Evolutionary conservation across 2,329 filamentous ascomycete species (phyloP).

Genomic region (Metarhizium album): DNA sequence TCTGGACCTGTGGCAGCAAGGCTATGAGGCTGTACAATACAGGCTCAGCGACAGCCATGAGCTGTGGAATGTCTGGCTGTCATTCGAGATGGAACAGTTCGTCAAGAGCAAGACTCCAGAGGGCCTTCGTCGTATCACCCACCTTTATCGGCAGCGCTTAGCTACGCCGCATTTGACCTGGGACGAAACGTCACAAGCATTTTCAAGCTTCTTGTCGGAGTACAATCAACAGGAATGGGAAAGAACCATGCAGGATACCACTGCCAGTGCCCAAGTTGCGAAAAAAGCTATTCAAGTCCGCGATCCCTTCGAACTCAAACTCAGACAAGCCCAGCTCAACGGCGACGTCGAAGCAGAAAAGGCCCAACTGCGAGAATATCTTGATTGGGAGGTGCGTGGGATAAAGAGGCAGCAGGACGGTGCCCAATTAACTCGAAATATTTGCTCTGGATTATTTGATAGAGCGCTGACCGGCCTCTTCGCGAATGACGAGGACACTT

Average conservation of each 20-base stretch:
- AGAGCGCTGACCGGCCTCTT: constrained; percentile 63
- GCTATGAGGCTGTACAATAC: constrained; percentile 60
- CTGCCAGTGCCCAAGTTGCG: constrained; percentile 49
- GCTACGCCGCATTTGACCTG: constrained; percentile 63
- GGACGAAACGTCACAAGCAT: constrained; percentile 64
- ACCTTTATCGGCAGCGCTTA: constrained; percentile 60
- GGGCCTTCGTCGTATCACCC: constrained; percentile 53
- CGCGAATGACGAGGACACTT: constrained; percentile 61
- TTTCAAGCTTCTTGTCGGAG: constrained; percentile 63
- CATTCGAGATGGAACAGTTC: constrained; percentile 59
- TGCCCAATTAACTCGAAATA: constrained; percentile 32
- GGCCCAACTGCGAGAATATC: constrained; percentile 51
- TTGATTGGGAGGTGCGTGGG: constrained; percentile 72
- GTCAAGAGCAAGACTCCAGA: constrained; percentile 41
- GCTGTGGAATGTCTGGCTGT: constrained; percentile 71
- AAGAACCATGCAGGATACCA: constrained; percentile 58
- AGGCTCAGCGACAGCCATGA: constrained; percentile 66
- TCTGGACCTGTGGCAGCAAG: constrained; percentile 60
- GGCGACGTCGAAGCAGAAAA: constrained; percentile 46
- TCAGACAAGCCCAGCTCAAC: constrained; percentile 46
- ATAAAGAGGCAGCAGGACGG: constrained; percentile 39
- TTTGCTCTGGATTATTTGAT: constrained; percentile 61
- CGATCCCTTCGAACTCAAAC: constrained; percentile 56
- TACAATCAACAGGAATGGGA: constrained; percentile 66
- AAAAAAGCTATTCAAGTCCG: constrained; percentile 53